These are phyloP conservation scores for Ceratocystis alfenasii DNA, from an alignment of 2,329 filamentous ascomycete species.

Conservation along the genomic window DNA sequence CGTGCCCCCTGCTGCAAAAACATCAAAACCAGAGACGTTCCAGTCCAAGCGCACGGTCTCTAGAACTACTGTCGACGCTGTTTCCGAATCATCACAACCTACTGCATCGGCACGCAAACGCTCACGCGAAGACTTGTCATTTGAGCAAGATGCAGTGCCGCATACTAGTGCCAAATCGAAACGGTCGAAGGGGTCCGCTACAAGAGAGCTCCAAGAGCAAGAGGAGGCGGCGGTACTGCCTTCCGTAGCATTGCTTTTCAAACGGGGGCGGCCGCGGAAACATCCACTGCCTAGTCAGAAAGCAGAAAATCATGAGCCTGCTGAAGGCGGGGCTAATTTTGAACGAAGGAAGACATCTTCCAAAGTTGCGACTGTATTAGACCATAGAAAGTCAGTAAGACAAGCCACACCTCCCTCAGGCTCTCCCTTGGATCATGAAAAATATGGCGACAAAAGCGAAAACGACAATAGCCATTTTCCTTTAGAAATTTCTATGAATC, in stretches of 20 bases:
- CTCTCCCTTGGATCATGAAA: background rate
- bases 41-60: background rate
- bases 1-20: background rate
- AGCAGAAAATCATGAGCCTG: background rate
- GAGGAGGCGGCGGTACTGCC: background rate
- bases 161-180: background rate
- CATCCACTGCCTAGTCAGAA: background rate
- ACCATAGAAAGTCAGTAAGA: background rate
- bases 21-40: background rate
- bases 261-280: background rate
- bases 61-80: background rate
- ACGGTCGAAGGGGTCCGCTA: background rate
- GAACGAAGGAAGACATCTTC: background rate
- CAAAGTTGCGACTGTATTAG: background rate
- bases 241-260: background rate
- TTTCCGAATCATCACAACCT: background rate
- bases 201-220: background rate
- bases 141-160: background rate
- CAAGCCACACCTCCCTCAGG: background rate
- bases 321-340: background rate
- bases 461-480: background rate
- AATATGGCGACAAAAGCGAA: background rate
- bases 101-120: background rate
- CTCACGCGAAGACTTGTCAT: background rate
- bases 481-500: background rate